phyloP scores from a whole-genome alignment of 1,139 yeast species.

The Candida sanyaensis region DNA sequence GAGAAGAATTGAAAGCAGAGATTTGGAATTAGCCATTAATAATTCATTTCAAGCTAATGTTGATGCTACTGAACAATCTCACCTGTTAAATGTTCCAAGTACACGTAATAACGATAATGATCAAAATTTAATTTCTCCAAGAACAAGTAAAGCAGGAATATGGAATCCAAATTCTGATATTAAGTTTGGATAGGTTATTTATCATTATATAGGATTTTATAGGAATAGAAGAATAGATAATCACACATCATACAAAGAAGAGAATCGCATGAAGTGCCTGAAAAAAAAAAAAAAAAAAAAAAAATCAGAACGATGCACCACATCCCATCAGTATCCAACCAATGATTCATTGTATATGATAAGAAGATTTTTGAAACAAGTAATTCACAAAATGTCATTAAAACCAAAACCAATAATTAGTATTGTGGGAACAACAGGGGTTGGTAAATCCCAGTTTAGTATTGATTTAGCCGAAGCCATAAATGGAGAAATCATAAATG shows the following conservation, averaged over 20 bases:
- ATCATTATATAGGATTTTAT: not conserved
- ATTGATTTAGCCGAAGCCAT: conserved; percentile 77
- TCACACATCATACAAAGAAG: too few relatives aligned
- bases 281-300: not conserved
- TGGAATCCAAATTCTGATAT: conserved; percentile 39
- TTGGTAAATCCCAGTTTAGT: conserved; percentile 90
- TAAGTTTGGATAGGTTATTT: conserved; percentile 22
- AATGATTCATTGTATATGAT: conserved; percentile 2
- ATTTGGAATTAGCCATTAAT: conserved; percentile 13
- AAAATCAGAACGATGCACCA: not conserved
- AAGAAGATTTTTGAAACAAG: not conserved
- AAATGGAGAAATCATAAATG: conserved; percentile 90
- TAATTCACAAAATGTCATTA: conserved; percentile 18
- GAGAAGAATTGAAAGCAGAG: conserved; percentile 53
- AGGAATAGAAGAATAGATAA: not conserved
- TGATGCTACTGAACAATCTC: not conserved
- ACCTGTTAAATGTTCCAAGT: not conserved
- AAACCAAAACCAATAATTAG: conserved; percentile 53
- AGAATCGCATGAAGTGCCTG: too few relatives aligned
- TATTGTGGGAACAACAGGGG: conserved; percentile 96
- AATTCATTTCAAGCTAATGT: not conserved
- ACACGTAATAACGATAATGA: not conserved
- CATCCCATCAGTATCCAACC: not conserved
- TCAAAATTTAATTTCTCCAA: conserved; percentile 12
- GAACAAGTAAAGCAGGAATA: conserved; percentile 16